phyloP scores from a whole-genome alignment of 805 yeast species.

The Jamesozyma piceae region DNA sequence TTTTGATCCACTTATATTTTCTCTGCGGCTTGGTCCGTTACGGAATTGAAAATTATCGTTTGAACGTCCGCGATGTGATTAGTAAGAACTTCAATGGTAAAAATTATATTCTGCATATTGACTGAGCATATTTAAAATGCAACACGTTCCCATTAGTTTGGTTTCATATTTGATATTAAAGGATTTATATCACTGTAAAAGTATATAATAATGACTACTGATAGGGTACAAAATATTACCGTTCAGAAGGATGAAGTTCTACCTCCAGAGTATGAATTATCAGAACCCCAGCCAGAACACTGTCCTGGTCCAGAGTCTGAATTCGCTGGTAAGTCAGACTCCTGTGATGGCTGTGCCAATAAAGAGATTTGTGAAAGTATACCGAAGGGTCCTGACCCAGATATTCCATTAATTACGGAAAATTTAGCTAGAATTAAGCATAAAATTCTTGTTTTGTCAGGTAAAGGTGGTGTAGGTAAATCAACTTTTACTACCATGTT shows the following conservation, averaged over 20 bases:
- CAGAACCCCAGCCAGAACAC: conserved; percentile 87
- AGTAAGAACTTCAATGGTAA: no score
- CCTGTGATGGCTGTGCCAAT: conserved; percentile 92
- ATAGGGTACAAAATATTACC: conserved; percentile 5
- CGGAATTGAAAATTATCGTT: no score
- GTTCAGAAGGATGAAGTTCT: conserved; percentile 10
- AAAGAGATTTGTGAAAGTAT: conserved; percentile 80
- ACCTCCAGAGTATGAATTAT: conserved; percentile 28
- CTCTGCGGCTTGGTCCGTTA: no score
- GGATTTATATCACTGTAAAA: no score
- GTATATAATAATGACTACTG: conserved; percentile 8
- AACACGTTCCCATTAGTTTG: no score
- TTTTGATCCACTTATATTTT: no score
- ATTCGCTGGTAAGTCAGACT: conserved; percentile 85
- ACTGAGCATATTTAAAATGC: no score
- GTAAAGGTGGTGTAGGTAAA: conserved; percentile 95
- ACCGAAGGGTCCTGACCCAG: conserved; percentile 94
- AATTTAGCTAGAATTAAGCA: conserved; percentile 61
- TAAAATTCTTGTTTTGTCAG: conserved; percentile 73
- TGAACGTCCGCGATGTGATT: no score
- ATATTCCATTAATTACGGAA: conserved; percentile 63
- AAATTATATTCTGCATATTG: no score
- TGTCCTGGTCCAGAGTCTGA: conserved; percentile 98
- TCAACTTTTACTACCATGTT: conserved; percentile 92
- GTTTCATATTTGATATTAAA: no score